Evolutionary conservation across 2,329 filamentous ascomycete genomes (phyloP).

Genomic region (Aschersonia sp.): DNA sequence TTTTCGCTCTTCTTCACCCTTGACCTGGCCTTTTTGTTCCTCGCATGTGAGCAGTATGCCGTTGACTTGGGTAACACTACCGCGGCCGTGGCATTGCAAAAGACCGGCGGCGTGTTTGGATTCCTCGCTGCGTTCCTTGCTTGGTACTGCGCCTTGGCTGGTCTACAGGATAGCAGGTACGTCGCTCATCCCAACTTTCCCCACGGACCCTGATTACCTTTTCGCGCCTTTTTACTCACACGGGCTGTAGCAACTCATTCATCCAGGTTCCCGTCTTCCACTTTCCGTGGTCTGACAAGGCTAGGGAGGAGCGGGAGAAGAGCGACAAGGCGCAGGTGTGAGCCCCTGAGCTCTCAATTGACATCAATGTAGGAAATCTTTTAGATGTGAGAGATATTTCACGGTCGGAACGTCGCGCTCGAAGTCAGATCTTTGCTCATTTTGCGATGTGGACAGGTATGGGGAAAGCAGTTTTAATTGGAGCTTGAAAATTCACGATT

Average conservation of each 20-base stretch:
- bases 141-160: conserved; percentile 78
- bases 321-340: conserved; percentile 11
- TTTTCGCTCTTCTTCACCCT: conserved; percentile 65
- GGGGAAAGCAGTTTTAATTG: too few species aligned
- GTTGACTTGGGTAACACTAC: conserved; percentile 32
- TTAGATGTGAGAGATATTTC: too few species aligned
- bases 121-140: conserved; percentile 66
- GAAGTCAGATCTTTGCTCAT: too few species aligned
- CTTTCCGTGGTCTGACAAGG: conserved; percentile 87
- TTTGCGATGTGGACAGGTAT: too few species aligned
- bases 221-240: conserved; percentile 1
- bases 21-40: conserved; percentile 60
- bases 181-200: conserved; percentile 9
- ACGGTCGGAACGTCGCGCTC: too few species aligned
- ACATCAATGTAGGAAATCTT: too few species aligned
- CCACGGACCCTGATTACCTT: too few species aligned
- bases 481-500: too few species aligned
- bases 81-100: conserved; percentile 38
- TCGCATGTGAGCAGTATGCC: conserved; percentile 49
- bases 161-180: conserved; percentile 59
- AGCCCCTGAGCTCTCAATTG: too few species aligned
- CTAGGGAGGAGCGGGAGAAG: conserved; percentile 42
- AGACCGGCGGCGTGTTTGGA: conserved; percentile 68
- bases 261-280: conserved; percentile 85
- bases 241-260: conserved; percentile 56